Conservation (phyloP, 306 rosid species). For the Pyrus pyrifolia region DNA sequence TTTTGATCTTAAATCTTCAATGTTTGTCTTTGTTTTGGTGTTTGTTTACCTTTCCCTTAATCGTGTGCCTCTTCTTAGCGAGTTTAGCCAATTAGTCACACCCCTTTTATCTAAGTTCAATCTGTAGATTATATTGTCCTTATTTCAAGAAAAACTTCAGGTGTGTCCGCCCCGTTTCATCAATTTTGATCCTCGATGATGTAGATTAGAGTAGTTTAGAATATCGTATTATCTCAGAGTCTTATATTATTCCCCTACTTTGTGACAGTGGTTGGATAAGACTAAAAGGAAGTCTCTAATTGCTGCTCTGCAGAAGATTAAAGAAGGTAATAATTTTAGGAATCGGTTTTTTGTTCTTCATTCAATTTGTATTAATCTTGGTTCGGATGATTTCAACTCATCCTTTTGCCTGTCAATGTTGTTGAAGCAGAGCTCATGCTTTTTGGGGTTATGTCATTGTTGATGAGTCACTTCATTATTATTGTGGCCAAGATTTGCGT, state of each 20-base stretch:
- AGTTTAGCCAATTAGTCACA: too few relatives aligned
- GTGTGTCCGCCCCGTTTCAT: too few relatives aligned
- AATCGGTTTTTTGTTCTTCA: background rate
- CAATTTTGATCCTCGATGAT: too few relatives aligned
- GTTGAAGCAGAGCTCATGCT: conserved; percentile 73
- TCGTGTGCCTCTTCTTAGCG: conserved; percentile 1
- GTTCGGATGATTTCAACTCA: background rate
- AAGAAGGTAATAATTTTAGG: conserved; percentile 45
- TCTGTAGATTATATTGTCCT: too few relatives aligned
- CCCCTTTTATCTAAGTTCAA: too few relatives aligned
- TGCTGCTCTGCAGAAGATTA: conserved; percentile 75
- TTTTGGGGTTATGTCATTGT: conserved; percentile 75
- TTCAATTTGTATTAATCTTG: background rate
- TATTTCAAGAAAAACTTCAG: too few relatives aligned
- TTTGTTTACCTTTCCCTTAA: background rate
- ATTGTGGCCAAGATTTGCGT: conserved; percentile 86
- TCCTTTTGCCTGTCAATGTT: conserved; percentile 6
- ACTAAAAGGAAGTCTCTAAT: conserved; percentile 77
- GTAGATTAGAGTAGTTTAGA: too few relatives aligned
- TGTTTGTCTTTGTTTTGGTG: background rate
- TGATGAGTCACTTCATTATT: conserved; percentile 89
- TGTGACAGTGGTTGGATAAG: conserved; percentile 58
- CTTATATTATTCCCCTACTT: too few relatives aligned
- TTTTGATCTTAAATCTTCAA: background rate
- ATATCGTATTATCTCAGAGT: too few relatives aligned